A percentile compares a stretch with the other conserved stretches of the same genome.
These are phyloP conservation scores for Podospora australis DNA, from an alignment of 495 filamentous ascomycete species.

Conservation along the genomic window DNA sequence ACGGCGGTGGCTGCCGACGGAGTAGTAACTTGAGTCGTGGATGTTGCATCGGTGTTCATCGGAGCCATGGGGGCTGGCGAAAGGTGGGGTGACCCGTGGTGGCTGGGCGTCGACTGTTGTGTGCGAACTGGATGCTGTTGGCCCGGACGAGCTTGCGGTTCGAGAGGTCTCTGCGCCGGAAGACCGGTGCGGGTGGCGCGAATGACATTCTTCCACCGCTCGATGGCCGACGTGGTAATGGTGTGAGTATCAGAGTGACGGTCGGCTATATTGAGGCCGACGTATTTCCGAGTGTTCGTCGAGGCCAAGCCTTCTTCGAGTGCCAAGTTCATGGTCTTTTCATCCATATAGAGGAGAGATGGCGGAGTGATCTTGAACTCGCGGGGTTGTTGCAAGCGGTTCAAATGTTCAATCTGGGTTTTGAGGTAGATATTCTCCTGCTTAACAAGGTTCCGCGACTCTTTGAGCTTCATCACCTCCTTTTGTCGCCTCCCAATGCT, in stretches of 20 bases:
- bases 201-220: conserved; percentile 48
- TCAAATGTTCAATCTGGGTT: conserved; percentile 60
- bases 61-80: background rate
- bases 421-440: conserved; percentile 70
- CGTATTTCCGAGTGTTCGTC: conserved; percentile 7
- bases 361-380: conserved; percentile 65
- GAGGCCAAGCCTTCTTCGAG: conserved; percentile 24
- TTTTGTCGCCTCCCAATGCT: conserved; percentile 63
- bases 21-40: background rate
- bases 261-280: conserved; percentile 38
- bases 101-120: background rate
- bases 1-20: background rate
- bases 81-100: background rate
- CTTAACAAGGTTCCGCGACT: conserved; percentile 53
- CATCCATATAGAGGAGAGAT: conserved; percentile 51
- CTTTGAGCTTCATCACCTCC: conserved; percentile 55
- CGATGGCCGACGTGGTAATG: conserved; percentile 40
- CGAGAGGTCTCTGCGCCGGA: background rate
- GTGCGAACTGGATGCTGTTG: no score
- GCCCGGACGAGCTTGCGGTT: background rate
- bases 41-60: background rate
- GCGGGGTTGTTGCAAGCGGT: conserved; percentile 59
- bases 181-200: conserved; percentile 17
- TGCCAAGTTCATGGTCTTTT: conserved; percentile 32
- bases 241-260: conserved; percentile 40